Base-by-base conservation (phyloP, 768 basidiomycete species). In the Mycena alexandri region DNA sequence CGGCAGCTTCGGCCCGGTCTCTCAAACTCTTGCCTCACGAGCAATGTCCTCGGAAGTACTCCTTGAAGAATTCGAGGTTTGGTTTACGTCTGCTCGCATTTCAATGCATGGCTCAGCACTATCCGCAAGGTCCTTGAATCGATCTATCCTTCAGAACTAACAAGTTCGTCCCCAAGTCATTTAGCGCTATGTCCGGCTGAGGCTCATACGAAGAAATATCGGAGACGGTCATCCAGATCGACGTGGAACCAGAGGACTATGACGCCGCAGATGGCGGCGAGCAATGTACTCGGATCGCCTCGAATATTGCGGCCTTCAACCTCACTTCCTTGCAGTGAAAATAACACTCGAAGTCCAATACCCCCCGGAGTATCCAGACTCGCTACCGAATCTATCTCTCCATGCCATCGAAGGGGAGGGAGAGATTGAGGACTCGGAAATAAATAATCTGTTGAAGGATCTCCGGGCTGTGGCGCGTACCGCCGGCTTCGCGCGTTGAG, bases 61-160 rank as follows among this genome's bases (percentile, higher is more conserved):
- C 60, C 83, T 89, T 61, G 96, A 98, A 81, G 96, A 98, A 79
- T 89, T 96, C 69, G 95, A 98, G 89, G 95, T 96, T 74, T 70
- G 67, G 61, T 70, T 58, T 29, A 41, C 22, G 24, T 42, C 34
- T 48, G 47, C 63, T 64, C 59, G 29, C 29, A 47, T 61, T 62
- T 43, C 44, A 53, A 43, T 36, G 41, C 57, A 17, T 61, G 38
- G 50, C 57, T 66, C 57, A 63, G 25, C 21, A 17, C 34, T 57
- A 58, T 33, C 29, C n/a, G 50, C 21, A 56, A 70, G 69, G 70
- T 71, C 46, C 51, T 71, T 9, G 95, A 97, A 81, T 91, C 95
- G 3, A 99, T 99, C 78, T 99, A 97, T 78, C 95, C 97, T 6
- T 91, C 94, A 71, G 97, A 99, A 79, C 83, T 98, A 64, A 87